These are phyloP conservation scores for Ceratobasidium sp. DNA, from an alignment of 1,284 basidiomycete species.

Conservation along the genomic window DNA sequence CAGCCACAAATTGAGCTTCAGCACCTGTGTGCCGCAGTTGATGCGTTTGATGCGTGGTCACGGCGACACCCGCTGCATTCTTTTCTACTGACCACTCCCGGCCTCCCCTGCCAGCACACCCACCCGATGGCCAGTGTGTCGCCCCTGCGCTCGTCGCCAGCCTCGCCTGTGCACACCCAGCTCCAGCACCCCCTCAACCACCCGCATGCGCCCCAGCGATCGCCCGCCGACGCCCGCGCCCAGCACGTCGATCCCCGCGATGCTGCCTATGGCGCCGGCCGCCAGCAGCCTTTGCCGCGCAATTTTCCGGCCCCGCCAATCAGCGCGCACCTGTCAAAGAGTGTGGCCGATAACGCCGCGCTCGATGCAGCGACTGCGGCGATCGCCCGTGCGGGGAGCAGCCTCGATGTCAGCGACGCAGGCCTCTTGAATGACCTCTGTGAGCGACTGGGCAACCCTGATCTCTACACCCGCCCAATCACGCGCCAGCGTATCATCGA, in stretches of 20 bases:
- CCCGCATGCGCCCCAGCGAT: constrained; percentile 10
- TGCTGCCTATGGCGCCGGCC: constrained; percentile 10
- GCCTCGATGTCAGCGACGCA: constrained; percentile 33
- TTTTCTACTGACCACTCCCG: constrained; percentile 25
- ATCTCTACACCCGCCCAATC: constrained; percentile 37
- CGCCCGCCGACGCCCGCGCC: constrained; percentile 22
- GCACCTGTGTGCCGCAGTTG: constrained; percentile 34
- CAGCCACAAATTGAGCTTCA: constrained; percentile 34
- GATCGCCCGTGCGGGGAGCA: constrained; percentile 31
- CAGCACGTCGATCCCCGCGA: constrained; percentile 2
- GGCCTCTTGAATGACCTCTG: constrained; percentile 36
- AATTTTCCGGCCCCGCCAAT: constrained; percentile 34
- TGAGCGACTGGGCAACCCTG: constrained; percentile 30
- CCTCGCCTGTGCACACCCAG: constrained; percentile 14
- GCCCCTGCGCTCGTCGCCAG: constrained; percentile 27
- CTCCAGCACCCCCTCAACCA: constrained; percentile 37
- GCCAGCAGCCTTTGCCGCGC: constrained; percentile 15
- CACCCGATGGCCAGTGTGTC: constrained; percentile 26
- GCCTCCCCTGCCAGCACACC: constrained; percentile 30
- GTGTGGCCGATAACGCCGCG: constrained; percentile 19
- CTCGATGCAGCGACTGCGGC: constrained; percentile 44
- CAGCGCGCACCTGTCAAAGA: constrained; percentile 17
- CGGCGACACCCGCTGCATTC: constrained; percentile 8
- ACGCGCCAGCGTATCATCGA: constrained; percentile 42
- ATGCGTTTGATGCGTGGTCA: constrained; percentile 29